These are phyloP conservation scores for Alternaria viburni DNA, from an alignment of 2,329 filamentous ascomycete species.

Conservation along the genomic window DNA sequence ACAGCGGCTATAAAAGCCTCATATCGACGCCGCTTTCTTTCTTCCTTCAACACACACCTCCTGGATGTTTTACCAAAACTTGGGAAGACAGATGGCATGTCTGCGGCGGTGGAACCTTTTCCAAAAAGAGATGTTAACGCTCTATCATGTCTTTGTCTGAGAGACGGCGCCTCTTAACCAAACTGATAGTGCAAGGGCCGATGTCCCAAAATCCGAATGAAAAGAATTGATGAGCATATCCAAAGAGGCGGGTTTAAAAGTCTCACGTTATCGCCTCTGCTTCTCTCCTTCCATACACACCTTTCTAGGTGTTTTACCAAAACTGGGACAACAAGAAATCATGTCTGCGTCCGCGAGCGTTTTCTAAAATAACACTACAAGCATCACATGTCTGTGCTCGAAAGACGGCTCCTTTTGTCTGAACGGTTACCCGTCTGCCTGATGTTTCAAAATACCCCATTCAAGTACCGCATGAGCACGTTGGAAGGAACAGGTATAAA, in stretches of 20 bases:
- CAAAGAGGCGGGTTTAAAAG: no score
- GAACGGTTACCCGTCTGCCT: no score
- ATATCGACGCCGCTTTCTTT: accelerated
- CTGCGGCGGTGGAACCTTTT: no score
- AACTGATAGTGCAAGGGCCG: no score
- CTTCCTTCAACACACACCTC: not conserved
- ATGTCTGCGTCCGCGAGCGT: not conserved
- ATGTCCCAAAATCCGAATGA: no score
- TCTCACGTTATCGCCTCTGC: no score
- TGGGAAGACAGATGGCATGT: no score
- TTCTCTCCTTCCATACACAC: not conserved
- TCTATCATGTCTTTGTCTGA: not conserved
- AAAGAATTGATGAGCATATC: no score
- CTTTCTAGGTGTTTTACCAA: not conserved
- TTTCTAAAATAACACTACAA: accelerated
- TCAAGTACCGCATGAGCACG: not conserved
- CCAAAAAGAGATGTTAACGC: not conserved
- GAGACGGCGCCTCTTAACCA: not conserved
- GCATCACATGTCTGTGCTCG: accelerated
- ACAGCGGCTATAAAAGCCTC: not conserved
- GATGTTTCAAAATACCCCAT: no score
- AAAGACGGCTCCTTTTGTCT: no score
- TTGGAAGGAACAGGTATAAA: accelerated
- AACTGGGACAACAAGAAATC: no score
- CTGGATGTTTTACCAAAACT: not conserved